Conservation (phyloP, 345 rosid species). For the Turritis glabra region DNA sequence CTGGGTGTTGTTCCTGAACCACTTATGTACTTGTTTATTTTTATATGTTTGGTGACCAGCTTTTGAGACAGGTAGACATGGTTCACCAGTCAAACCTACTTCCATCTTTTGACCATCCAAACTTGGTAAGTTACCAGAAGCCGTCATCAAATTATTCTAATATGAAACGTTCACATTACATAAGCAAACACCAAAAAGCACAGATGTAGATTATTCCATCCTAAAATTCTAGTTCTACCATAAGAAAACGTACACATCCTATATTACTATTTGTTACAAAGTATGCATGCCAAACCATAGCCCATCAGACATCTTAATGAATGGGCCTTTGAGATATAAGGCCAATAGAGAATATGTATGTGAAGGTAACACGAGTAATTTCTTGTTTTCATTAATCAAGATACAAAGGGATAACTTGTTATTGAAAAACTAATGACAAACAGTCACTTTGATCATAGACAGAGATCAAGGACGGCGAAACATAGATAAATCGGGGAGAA, state of each 20-base stretch:
- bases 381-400: not conserved
- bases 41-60: slow-evolving; percentile 35
- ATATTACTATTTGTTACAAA: too few species aligned
- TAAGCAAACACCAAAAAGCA: not conserved
- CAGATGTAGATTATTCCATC: not conserved
- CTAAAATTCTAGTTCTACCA: not conserved
- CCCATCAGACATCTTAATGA: not conserved
- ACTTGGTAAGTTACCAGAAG: slow-evolving; percentile 9
- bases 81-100: slow-evolving; percentile 39
- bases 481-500: not conserved
- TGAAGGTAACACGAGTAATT: not conserved
- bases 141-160: not conserved
- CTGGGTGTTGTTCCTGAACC: not conserved
- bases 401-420: slow-evolving; percentile 23
- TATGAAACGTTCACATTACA: slow-evolving; percentile 5
- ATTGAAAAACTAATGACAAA: slow-evolving; percentile 30
- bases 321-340: slow-evolving; percentile 10
- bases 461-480: slow-evolving; percentile 40
- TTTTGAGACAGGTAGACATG: slow-evolving; percentile 28
- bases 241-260: not conserved
- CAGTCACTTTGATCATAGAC: slow-evolving; percentile 41
- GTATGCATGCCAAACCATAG: not conserved
- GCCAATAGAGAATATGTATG: not conserved
- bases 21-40: slow-evolving; percentile 12
- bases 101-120: slow-evolving; percentile 16